Evolutionary conservation across 2,329 filamentous ascomycete species (phyloP).

Genomic region (Teratosphaeria zuluensis): DNA sequence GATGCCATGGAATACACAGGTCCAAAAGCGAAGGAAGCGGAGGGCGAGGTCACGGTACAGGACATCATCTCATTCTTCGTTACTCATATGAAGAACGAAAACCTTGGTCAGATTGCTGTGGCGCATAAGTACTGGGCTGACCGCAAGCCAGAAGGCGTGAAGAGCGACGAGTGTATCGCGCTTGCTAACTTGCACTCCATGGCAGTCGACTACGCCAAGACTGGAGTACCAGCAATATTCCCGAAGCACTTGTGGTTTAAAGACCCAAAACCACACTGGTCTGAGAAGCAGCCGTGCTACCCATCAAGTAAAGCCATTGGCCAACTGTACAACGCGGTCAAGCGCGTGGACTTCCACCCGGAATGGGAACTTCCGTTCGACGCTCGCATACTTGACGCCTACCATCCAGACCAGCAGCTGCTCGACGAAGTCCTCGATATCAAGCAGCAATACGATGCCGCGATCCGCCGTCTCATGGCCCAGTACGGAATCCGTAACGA

Average conservation of each 20-base stretch:
- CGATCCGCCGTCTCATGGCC: slow-evolving; percentile 69
- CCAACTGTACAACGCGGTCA: slow-evolving; percentile 68
- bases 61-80: slow-evolving; percentile 83
- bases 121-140: slow-evolving; percentile 77
- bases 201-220: slow-evolving; percentile 92
- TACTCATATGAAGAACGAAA: slow-evolving; percentile 84
- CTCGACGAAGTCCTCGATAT: slow-evolving; percentile 53
- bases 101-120: slow-evolving; percentile 67
- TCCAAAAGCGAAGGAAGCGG: slow-evolving; percentile 45
- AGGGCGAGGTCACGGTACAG: slow-evolving; percentile 55
- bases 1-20: slow-evolving; percentile 68
- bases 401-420: slow-evolving; percentile 44
- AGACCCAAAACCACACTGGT: slow-evolving; percentile 69
- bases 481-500: slow-evolving; percentile 78
- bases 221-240: slow-evolving; percentile 67
- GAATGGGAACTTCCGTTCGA: slow-evolving; percentile 69
- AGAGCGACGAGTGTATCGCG: slow-evolving; percentile 57
- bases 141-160: slow-evolving; percentile 50
- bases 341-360: slow-evolving; percentile 59
- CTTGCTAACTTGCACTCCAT: slow-evolving; percentile 76
- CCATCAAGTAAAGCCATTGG: slow-evolving; percentile 64
- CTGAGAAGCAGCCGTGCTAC: slow-evolving; percentile 57
- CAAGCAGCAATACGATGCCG: slow-evolving; percentile 69
- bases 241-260: slow-evolving; percentile 47
- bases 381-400: slow-evolving; percentile 57